Percentiles rank a stretch among this genome's conserved stretches.
These are phyloP conservation scores for Phaffomyces thermotolerans DNA, from an alignment of 805 yeast genomes.

Conservation along the genomic window DNA sequence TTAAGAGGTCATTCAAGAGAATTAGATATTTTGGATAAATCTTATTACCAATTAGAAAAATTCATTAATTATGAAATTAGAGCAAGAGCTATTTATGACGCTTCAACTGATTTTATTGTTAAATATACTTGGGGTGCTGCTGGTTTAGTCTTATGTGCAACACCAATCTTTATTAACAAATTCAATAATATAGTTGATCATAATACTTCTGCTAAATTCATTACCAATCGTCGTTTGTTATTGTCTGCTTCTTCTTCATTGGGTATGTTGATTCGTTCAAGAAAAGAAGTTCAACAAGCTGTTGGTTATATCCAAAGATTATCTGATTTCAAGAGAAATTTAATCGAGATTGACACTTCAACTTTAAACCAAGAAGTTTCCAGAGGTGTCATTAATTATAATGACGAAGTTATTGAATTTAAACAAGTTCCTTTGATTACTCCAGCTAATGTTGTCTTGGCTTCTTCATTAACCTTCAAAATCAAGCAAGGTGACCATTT, in stretches of 20 bases:
- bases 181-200: conserved; percentile 32
- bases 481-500: conserved; percentile 78
- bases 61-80: conserved; percentile 71
- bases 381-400: conserved; percentile 31
- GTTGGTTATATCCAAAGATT: conserved; percentile 77
- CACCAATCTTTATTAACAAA: conserved; percentile 71
- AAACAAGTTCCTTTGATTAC: conserved; percentile 74
- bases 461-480: conserved; percentile 58
- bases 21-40: conserved; percentile 64
- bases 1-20: conserved; percentile 78
- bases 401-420: conserved; percentile 60
- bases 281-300: conserved; percentile 76
- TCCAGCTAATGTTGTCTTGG: conserved; percentile 72
- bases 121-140: conserved; percentile 96
- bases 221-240: conserved; percentile 79
- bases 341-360: conserved; percentile 40
- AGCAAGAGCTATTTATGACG: conserved; percentile 71
- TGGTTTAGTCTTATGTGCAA: conserved; percentile 78
- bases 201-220: conserved; percentile 69
- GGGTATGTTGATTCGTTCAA: conserved; percentile 78
- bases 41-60: conserved; percentile 74
- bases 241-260: conserved; percentile 82
- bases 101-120: conserved; percentile 81
- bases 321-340: conserved; percentile 56
- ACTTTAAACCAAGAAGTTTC: conserved; percentile 15